Evolutionary conservation across 2,329 filamentous ascomycete species (phyloP).

Genomic region (Exserohilum rostratum): DNA sequence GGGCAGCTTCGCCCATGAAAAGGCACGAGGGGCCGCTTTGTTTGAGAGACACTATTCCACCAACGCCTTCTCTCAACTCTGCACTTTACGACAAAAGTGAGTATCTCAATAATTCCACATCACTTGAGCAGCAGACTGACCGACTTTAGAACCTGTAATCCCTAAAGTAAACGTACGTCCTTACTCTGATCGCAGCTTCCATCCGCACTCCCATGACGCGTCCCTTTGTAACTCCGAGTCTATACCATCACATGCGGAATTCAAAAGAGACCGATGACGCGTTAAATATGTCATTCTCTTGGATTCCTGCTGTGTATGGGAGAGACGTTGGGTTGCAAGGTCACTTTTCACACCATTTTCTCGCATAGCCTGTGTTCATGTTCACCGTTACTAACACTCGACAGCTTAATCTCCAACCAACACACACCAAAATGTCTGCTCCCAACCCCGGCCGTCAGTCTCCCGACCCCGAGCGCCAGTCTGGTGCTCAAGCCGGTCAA

Average conservation of each 20-base stretch:
- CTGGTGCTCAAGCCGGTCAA: conserved; percentile 67
- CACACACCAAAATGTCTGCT: conserved; percentile 62
- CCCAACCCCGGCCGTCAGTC: conserved; percentile 74
- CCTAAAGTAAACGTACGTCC: neutral
- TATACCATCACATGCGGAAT: too few relatives aligned
- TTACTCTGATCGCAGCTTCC: neutral
- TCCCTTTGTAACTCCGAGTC: neutral
- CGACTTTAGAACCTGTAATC: neutral
- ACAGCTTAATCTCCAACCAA: neutral
- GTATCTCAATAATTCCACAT: neutral
- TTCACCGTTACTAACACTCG: neutral
- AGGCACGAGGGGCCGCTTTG: conserved; percentile 10
- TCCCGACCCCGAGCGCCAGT: conserved; percentile 72
- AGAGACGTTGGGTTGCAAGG: neutral
- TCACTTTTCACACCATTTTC: neutral
- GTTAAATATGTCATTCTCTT: neutral
- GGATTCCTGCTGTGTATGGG: neutral
- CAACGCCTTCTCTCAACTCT: neutral
- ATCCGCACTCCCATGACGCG: neutral
- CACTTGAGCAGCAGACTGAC: neutral
- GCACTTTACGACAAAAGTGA: neutral
- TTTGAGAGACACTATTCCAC: conserved; percentile 2
- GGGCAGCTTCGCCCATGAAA: conserved; percentile 24
- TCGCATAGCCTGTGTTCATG: too few relatives aligned
- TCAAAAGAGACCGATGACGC: too few relatives aligned